These are phyloP conservation scores for Lichenothelia convexa DNA, from an alignment of 495 filamentous ascomycete genomes.

Conservation along the genomic window DNA sequence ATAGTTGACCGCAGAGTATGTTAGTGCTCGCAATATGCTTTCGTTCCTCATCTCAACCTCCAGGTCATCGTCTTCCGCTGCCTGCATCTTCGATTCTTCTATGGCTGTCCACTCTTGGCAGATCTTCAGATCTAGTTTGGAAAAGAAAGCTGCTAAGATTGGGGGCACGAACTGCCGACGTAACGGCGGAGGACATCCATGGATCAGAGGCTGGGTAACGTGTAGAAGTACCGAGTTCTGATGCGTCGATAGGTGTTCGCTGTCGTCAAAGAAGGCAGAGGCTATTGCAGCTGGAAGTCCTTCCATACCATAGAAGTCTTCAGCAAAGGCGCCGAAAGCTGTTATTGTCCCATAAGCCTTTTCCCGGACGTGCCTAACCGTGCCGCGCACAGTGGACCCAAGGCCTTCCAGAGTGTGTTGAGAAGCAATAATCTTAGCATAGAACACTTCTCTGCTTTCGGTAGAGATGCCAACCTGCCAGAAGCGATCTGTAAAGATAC, in stretches of 20 bases:
- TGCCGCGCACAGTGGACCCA: constrained; percentile 76
- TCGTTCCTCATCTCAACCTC: constrained; percentile 96
- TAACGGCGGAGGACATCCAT: constrained; percentile 67
- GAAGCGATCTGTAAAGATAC: constrained; percentile 85
- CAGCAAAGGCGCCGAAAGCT: constrained; percentile 73
- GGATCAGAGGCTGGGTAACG: constrained; percentile 68
- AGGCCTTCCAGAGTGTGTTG: constrained; percentile 82
- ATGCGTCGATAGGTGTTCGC: constrained; percentile 71
- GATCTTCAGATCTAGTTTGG: constrained; percentile 72
- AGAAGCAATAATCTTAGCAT: constrained; percentile 72
- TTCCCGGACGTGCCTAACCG: constrained; percentile 76
- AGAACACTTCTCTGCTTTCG: constrained; percentile 91
- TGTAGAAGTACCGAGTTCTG: constrained; percentile 83
- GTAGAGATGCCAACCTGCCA: constrained; percentile 97
- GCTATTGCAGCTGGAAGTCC: constrained; percentile 74
- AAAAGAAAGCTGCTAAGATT: constrained; percentile 63
- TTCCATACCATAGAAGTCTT: constrained; percentile 72
- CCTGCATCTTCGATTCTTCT: constrained; percentile 42
- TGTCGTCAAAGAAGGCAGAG: constrained; percentile 67
- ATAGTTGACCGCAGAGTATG: constrained; percentile 78
- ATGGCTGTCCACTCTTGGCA: constrained; percentile 61
- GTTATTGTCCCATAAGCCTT: constrained; percentile 84
- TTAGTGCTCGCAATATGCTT: constrained; percentile 85
- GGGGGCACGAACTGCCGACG: constrained; percentile 71
- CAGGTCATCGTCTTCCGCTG: constrained; percentile 47